Conservation (phyloP, 495 filamentous ascomycete species). For the Penicillium roqueforti region DNA sequence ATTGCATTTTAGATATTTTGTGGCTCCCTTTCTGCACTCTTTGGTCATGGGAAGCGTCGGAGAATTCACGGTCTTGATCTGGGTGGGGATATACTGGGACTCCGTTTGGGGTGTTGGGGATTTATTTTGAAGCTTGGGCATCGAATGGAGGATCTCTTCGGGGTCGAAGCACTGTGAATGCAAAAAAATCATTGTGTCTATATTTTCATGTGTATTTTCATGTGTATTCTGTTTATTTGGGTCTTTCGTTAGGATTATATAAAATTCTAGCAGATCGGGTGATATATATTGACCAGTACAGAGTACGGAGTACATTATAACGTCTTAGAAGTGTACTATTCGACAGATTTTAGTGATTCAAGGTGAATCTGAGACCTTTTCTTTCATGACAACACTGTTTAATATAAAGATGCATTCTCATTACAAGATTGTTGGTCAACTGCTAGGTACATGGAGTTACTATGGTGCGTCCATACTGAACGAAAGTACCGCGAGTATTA, state of each 20-base stretch:
- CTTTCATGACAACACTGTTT: not conserved
- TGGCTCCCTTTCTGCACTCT: conserved; percentile 39
- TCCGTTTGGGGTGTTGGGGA: conserved; percentile 47
- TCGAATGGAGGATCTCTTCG: conserved; percentile 20
- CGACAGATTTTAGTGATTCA: not conserved
- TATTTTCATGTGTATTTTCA: conserved; percentile 27
- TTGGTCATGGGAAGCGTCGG: conserved; percentile 44
- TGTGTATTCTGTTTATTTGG: not conserved
- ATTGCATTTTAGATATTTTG: conserved; percentile 48
- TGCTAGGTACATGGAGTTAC: conserved; percentile 4
- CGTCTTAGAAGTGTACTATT: not conserved
- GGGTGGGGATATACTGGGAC: conserved; percentile 45
- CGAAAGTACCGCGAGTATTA: conserved; percentile 12
- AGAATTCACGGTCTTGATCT: conserved; percentile 47
- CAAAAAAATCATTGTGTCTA: conserved; percentile 40
- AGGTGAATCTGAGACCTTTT: not conserved
- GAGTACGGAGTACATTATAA: too few relatives aligned
- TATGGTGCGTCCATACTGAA: conserved; percentile 1
- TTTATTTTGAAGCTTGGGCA: conserved; percentile 43
- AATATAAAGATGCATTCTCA: not conserved
- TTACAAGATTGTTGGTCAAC: not conserved
- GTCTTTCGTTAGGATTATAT: not conserved
- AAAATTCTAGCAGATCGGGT: not conserved
- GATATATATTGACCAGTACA: not conserved
- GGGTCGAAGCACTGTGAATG: conserved; percentile 33